Evolutionary conservation across 352 stramenopile species (phyloP).

Genomic region (Globisporangium iwayamae): DNA sequence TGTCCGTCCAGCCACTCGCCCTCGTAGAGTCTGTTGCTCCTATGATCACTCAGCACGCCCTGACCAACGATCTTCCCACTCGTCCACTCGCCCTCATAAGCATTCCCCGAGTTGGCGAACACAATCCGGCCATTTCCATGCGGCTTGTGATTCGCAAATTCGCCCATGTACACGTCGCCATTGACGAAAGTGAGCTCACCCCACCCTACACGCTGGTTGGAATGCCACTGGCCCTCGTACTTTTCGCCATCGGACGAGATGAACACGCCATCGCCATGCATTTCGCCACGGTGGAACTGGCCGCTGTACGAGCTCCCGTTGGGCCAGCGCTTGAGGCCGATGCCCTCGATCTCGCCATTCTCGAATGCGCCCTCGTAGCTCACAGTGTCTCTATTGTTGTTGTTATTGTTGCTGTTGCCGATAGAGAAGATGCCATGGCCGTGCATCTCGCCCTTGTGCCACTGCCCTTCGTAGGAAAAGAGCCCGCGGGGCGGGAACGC

Average conservation of each 20-base stretch:
- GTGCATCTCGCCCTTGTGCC: slow-evolving; percentile 59
- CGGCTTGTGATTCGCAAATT: slow-evolving; percentile 37
- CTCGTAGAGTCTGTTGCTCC: slow-evolving; percentile 30
- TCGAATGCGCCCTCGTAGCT: slow-evolving; percentile 54
- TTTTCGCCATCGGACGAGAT: slow-evolving; percentile 35
- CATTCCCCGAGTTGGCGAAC: slow-evolving; percentile 18
- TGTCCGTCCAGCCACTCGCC: slow-evolving; percentile 36
- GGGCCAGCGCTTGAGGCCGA: slow-evolving; percentile 47
- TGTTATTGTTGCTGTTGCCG: not conserved
- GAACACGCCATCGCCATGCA: slow-evolving; percentile 48
- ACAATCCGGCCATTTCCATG: slow-evolving; percentile 36
- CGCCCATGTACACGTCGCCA: slow-evolving; percentile 37
- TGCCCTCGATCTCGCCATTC: slow-evolving; percentile 57
- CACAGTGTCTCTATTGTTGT: slow-evolving; percentile 14
- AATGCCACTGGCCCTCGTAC: slow-evolving; percentile 53
- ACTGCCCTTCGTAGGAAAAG: slow-evolving; percentile 69
- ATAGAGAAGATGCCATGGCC: slow-evolving; percentile 40
- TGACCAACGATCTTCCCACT: slow-evolving; percentile 21
- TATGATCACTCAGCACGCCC: slow-evolving; percentile 20
- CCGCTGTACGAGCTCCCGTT: slow-evolving; percentile 60
- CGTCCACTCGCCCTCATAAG: slow-evolving; percentile 45
- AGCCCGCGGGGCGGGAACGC: slow-evolving; percentile 31
- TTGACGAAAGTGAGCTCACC: slow-evolving; percentile 33
- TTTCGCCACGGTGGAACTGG: slow-evolving; percentile 46
- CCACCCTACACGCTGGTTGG: slow-evolving; percentile 40